phyloP scores from a whole-genome alignment of 2,329 filamentous ascomycete genomes.

The Phialemoniopsis sp. region DNA sequence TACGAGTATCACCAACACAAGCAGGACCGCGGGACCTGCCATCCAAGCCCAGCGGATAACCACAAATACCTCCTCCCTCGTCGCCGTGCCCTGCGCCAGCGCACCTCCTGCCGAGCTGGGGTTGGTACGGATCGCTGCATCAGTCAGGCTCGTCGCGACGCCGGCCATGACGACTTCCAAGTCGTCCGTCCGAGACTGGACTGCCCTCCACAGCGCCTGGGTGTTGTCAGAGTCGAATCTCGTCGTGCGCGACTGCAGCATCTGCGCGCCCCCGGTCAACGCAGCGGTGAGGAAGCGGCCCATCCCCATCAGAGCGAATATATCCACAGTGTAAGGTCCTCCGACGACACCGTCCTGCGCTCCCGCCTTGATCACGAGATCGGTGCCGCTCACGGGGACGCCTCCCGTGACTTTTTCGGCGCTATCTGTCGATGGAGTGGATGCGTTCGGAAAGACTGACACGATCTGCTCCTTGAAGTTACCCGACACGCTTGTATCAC shows the following conservation, averaged over 20 bases:
- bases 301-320: too few relatives aligned
- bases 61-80: background rate
- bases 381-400: too few relatives aligned
- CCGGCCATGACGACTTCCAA: background rate
- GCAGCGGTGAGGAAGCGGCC: too few relatives aligned
- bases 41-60: constrained; percentile 1
- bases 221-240: background rate
- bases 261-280: too few relatives aligned
- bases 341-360: too few relatives aligned
- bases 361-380: too few relatives aligned
- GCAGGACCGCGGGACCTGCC: background rate
- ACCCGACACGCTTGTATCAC: background rate
- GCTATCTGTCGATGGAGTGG: too few relatives aligned
- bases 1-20: background rate
- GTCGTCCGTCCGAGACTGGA: background rate
- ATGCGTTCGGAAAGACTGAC: constrained; percentile 1
- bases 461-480: background rate
- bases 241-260: too few relatives aligned
- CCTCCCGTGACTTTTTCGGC: too few relatives aligned
- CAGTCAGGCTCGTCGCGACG: constrained; percentile 1
- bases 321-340: too few relatives aligned
- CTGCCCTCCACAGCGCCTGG: background rate
- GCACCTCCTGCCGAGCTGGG: background rate
- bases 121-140: background rate
- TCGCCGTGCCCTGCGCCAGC: background rate